phyloP scores from a whole-genome alignment of 2,329 filamentous ascomycete species.

The Thelonectria olida region DNA sequence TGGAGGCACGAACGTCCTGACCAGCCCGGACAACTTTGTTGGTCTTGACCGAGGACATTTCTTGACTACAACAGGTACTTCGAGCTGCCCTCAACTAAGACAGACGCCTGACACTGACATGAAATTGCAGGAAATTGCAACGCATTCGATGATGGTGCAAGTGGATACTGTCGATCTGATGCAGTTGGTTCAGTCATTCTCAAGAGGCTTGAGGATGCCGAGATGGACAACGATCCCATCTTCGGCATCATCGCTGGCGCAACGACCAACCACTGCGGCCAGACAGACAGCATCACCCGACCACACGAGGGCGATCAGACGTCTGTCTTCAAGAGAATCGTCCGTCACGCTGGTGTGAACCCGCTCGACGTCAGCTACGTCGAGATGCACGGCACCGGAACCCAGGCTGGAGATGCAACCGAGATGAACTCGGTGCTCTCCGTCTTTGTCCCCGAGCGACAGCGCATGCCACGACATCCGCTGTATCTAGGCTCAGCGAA shows the following conservation, averaged over 20 bases:
- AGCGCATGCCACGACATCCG: slow-evolving; percentile 56
- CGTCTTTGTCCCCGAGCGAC: slow-evolving; percentile 58
- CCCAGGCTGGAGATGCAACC: slow-evolving; percentile 82
- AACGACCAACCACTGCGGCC: slow-evolving; percentile 34
- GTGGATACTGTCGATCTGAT: slow-evolving; percentile 86
- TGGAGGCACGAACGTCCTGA: slow-evolving; percentile 71
- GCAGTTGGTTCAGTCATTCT: slow-evolving; percentile 78
- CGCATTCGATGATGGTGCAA: slow-evolving; percentile 82
- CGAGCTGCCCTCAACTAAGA: neutral
- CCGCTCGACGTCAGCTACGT: slow-evolving; percentile 83
- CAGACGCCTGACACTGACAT: neutral
- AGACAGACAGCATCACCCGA: slow-evolving; percentile 82
- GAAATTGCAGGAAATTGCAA: slow-evolving; percentile 51
- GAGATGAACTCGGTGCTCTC: slow-evolving; percentile 81
- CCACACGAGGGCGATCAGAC: slow-evolving; percentile 83
- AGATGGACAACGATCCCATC: slow-evolving; percentile 32
- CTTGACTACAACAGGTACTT: slow-evolving; percentile 55
- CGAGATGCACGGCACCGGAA: slow-evolving; percentile 91
- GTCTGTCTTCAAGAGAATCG: slow-evolving; percentile 73
- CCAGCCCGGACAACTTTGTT: slow-evolving; percentile 72
- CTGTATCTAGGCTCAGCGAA: slow-evolving; percentile 72
- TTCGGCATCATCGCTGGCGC: slow-evolving; percentile 34
- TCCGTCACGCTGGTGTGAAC: slow-evolving; percentile 78
- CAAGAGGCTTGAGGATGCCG: slow-evolving; percentile 63
- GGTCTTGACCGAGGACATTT: slow-evolving; percentile 73